Percentiles rank a stretch among this genome's conserved stretches.
phyloP scores from a whole-genome alignment of 768 basidiomycete species.

The Megacollybia marginata region DNA sequence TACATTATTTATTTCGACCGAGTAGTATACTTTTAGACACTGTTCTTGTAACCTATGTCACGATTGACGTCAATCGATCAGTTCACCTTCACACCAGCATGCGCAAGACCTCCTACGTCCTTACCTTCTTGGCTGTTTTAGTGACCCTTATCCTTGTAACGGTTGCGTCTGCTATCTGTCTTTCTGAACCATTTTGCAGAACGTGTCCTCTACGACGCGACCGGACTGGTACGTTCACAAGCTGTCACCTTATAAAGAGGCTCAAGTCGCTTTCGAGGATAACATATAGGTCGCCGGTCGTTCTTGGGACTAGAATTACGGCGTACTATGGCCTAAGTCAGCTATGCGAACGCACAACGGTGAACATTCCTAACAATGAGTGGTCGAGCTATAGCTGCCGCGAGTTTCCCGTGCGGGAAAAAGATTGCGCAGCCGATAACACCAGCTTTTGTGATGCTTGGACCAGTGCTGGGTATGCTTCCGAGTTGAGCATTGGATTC shows the following conservation, averaged over 20 bases:
- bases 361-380: conserved; percentile 40
- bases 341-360: conserved; percentile 46
- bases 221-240: conserved; percentile 52
- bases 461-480: conserved; percentile 61
- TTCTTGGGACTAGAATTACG: conserved; percentile 39
- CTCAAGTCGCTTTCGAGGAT: conserved; percentile 27
- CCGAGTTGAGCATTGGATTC: conserved; percentile 61
- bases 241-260: background rate
- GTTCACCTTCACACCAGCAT: conserved; percentile 2
- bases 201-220: conserved; percentile 45
- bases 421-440: conserved; percentile 29
- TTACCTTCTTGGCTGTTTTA: conserved; percentile 53
- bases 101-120: conserved; percentile 54
- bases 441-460: conserved; percentile 56
- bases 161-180: conserved; percentile 1
- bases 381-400: conserved; percentile 52
- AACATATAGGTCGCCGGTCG: conserved; percentile 32
- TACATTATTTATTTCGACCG: no score
- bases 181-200: conserved; percentile 28
- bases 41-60: no score
- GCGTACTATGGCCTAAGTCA: conserved; percentile 52
- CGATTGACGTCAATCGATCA: no score
- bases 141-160: conserved; percentile 47
- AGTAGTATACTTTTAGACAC: no score
- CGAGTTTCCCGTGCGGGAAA: conserved; percentile 50